phyloP scores from a whole-genome alignment of 108 stramenopile genomes.

The Nitzschia palea region DNA sequence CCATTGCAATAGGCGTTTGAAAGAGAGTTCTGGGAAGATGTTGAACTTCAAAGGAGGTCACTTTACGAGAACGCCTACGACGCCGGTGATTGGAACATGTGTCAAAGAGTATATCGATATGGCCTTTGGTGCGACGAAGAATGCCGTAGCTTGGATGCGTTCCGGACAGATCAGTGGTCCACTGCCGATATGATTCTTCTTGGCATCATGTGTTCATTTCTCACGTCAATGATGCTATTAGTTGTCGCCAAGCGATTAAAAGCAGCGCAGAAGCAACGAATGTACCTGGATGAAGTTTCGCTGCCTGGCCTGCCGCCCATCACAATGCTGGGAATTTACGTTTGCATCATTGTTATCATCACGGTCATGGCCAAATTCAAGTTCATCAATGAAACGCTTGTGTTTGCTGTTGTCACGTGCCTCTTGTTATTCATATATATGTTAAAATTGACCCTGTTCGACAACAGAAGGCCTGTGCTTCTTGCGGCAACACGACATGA shows the following conservation, averaged over 20 bases:
- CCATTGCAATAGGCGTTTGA: constrained; percentile 29
- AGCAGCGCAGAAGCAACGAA: constrained; percentile 34
- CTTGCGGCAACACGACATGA: constrained; percentile 43
- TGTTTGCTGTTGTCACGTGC: constrained; percentile 83
- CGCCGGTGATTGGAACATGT: constrained; percentile 80
- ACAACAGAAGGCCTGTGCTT: constrained; percentile 49
- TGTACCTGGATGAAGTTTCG: constrained; percentile 27
- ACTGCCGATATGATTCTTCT: constrained; percentile 79
- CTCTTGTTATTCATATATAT: constrained; percentile 86
- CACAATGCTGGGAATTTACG: constrained; percentile 74
- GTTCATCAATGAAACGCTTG: constrained; percentile 85
- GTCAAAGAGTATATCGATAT: constrained; percentile 76
- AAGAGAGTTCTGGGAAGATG: constrained; percentile 43
- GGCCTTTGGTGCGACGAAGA: constrained; percentile 85
- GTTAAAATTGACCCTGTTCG: constrained; percentile 88
- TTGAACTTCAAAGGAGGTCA: constrained; percentile 19
- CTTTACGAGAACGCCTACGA: constrained; percentile 55
- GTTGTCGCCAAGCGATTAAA: constrained; percentile 82
- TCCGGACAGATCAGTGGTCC: constrained; percentile 82
- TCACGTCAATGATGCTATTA: constrained; percentile 84
- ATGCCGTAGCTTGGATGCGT: constrained; percentile 73
- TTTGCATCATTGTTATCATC: constrained; percentile 57
- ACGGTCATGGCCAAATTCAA: constrained; percentile 68
- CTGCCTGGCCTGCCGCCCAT: constrained; percentile 68
- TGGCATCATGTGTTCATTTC: constrained; percentile 78